A percentile compares a stretch with the other conserved stretches of the same genome.
phyloP scores from a whole-genome alignment of 1,284 basidiomycete species.

The Coriolopsis trogii region DNA sequence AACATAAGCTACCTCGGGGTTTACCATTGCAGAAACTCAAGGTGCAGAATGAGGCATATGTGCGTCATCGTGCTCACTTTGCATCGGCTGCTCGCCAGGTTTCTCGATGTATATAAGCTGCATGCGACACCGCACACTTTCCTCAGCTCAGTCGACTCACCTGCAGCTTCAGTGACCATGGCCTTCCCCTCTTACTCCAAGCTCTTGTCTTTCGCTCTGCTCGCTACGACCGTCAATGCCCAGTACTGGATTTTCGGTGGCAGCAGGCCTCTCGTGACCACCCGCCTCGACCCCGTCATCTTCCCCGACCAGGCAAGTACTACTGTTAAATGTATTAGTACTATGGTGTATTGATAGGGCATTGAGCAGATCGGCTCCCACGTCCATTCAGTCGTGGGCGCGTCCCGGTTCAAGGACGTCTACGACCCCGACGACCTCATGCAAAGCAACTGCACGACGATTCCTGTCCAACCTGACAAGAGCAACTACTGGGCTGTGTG shows the following conservation, averaged over 20 bases:
- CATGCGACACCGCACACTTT: too few species aligned
- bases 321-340: too few species aligned
- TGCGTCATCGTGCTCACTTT: too few species aligned
- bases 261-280: constrained; percentile 27
- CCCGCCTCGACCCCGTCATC: constrained; percentile 35
- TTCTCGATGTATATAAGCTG: background rate
- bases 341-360: too few species aligned
- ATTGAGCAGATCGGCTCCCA: constrained; percentile 27
- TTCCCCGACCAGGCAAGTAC: constrained; percentile 25
- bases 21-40: too few species aligned
- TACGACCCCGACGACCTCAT: constrained; percentile 26
- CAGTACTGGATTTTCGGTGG: constrained; percentile 32
- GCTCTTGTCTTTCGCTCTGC: constrained; percentile 18
- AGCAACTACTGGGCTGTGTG: constrained; percentile 34
- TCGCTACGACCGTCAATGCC: constrained; percentile 25
- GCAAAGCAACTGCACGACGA: constrained; percentile 28
- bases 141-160: background rate
- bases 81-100: too few species aligned
- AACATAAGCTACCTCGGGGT: background rate
- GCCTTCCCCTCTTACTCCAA: constrained; percentile 7
- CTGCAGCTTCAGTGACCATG: background rate
- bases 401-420: constrained; percentile 26
- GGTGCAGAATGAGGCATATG: too few species aligned
- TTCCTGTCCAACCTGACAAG: constrained; percentile 29
- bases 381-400: constrained; percentile 34